phyloP scores from a whole-genome alignment of 163 green algal species.

The Scenedesmus sp. region DNA sequence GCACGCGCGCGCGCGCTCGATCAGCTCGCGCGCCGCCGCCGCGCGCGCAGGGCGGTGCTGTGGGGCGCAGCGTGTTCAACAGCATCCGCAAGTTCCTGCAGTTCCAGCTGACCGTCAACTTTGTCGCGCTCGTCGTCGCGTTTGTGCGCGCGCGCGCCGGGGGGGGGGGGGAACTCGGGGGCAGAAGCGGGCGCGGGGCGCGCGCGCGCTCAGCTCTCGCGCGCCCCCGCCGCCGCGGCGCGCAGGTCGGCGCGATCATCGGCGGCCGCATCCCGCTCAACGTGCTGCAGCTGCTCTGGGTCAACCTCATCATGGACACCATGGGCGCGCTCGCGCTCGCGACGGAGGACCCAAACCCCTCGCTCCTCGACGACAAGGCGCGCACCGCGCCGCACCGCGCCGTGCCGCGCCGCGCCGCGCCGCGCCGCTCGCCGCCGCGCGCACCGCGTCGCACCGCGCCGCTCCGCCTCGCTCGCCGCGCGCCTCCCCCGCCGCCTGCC shows the following conservation, averaged over 20 bases:
- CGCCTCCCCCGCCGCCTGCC: too few species aligned
- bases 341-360: conserved; percentile 91
- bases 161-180: too few species aligned
- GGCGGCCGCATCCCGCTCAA: conserved; percentile 90
- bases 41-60: conserved; percentile 91
- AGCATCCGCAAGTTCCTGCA: conserved; percentile 99
- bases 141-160: conserved; percentile 89
- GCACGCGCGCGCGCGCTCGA: too few species aligned
- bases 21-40: too few species aligned
- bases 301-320: conserved; percentile 99
- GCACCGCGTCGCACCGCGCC: too few species aligned
- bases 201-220: too few species aligned
- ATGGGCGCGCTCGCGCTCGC: conserved; percentile 88
- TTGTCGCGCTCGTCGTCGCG: conserved; percentile 92
- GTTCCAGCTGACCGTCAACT: conserved; percentile 90
- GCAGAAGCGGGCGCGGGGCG: too few species aligned
- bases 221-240: too few species aligned
- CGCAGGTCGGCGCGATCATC: conserved; percentile 43
- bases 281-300: conserved; percentile 97
- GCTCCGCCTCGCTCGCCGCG: too few species aligned
- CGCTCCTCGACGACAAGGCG: conserved; percentile 75
- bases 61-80: conserved; percentile 97
- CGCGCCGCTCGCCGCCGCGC: too few species aligned
- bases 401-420: too few species aligned
- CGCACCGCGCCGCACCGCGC: too few species aligned